A percentile compares a stretch with the other conserved stretches of the same genome.
Evolutionary conservation across 805 yeast genomes (phyloP).

Genomic region (Candida jianshihensis): DNA sequence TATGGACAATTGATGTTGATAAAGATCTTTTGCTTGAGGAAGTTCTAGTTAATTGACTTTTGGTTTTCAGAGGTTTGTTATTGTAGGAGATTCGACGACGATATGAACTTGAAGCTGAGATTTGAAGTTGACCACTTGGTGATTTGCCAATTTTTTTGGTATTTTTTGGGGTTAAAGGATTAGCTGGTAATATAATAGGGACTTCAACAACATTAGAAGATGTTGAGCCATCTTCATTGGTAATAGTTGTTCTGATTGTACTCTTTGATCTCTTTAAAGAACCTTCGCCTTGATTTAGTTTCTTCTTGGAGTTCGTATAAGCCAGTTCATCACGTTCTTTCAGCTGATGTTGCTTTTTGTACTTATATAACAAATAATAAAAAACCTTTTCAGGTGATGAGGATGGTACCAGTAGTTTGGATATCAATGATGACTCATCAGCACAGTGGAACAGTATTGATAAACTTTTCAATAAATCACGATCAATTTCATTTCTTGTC

Average conservation of each 20-base stretch:
- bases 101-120: constrained; percentile 24
- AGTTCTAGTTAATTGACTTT: constrained; percentile 2
- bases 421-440: constrained; percentile 42
- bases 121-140: constrained; percentile 21
- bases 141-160: constrained; percentile 17
- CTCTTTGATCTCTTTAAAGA: constrained; percentile 34
- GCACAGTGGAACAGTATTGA: constrained; percentile 82
- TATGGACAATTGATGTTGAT: no score
- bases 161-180: constrained; percentile 8
- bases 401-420: constrained; percentile 44
- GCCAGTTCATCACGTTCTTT: constrained; percentile 13
- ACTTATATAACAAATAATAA: constrained; percentile 66
- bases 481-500: constrained; percentile 44
- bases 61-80: constrained; percentile 15
- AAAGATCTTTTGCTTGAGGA: constrained; percentile 20
- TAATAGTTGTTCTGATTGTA: constrained; percentile 34
- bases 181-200: constrained; percentile 5
- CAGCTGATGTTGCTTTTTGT: constrained; percentile 55
- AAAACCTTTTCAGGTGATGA: constrained; percentile 76
- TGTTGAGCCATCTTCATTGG: constrained; percentile 24
- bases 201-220: constrained; percentile 12
- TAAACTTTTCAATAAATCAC: constrained; percentile 66
- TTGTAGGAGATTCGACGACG: constrained; percentile 27
- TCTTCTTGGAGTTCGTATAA: constrained; percentile 21
- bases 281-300: constrained; percentile 22